Evolutionary conservation across 495 filamentous ascomycete species (phyloP), one percentile per base, ranked within the genome.

Genomic region (Penicillium cinerascens): DNA sequence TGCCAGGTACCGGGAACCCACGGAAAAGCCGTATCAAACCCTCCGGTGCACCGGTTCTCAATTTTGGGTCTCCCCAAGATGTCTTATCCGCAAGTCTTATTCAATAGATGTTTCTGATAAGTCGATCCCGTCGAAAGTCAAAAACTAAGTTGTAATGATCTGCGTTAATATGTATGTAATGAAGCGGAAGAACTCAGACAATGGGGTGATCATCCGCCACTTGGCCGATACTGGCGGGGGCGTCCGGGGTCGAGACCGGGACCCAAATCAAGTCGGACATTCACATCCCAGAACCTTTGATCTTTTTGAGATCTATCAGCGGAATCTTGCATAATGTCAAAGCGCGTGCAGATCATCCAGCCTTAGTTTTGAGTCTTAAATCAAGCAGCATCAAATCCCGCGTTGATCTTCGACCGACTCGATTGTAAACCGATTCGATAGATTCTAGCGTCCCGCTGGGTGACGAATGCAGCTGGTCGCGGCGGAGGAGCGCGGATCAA

Each of bases 291-390:
- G 29, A 33, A 11, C 9, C n/a, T 39, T n/a, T 8, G 6, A 39
- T 39, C 37, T 10, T 18, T 17, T 20, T 39, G 37, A 20, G 37
- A 39, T 18, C 18, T 16, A 39, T 39, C 37, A 39, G 37, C 37
- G 9, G 18, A 7, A 39, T 39, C 16, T 39, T 39, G 29, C 29
- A 36, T 5, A 37, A 37, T 11, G 27, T 21, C n/a, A 48, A 40
- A 40, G 35, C 36, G 20, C 36, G 2, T 26, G 46, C 10, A 48
- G 46, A 48, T 48, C 46, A 48, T 27, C 46, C 15, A 16, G 33
- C n/a, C 21, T 37, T 40, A 27, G 27, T 48, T 48, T 39, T 22
- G 22, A 23, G 46, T 17, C 46, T 16, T 39, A 27, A 29, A 23
- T 27, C 15, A 48, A 6, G 15, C 29, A 21, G 21, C 1, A n/a